phyloP scores from a whole-genome alignment of 306 rosid species.

The Dalbergia oliveri region DNA sequence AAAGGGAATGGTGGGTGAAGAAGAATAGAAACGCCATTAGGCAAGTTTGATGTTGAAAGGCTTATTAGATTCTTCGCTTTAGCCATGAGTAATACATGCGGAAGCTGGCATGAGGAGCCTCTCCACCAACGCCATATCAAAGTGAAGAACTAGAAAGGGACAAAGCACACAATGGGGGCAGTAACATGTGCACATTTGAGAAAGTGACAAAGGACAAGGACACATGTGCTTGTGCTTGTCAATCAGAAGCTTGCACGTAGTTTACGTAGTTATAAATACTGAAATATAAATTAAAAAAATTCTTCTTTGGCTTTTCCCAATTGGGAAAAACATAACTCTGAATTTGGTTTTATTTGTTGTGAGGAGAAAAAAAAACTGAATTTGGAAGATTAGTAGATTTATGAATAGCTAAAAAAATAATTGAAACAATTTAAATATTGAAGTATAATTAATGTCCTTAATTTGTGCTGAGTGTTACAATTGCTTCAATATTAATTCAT shows the following conservation, averaged over 20 bases:
- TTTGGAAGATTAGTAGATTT: neutral
- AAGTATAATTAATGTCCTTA: too few relatives aligned
- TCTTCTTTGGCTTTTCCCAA: neutral
- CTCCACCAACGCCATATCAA: constrained; percentile 54
- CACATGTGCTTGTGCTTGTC: constrained; percentile 70
- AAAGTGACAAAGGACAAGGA: constrained; percentile 61
- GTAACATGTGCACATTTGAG: constrained; percentile 61
- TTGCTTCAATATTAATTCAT: neutral
- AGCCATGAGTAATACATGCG: constrained; percentile 51
- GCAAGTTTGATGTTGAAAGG: constrained; percentile 51
- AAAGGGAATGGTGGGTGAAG: constrained; percentile 17
- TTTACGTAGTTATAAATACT: neutral
- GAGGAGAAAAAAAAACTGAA: neutral
- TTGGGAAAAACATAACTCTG: neutral
- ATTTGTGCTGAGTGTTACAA: too few relatives aligned
- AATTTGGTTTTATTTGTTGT: neutral
- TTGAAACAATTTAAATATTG: neutral
- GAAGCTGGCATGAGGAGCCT: constrained; percentile 46
- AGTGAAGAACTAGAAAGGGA: constrained; percentile 57
- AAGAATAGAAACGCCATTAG: constrained; percentile 12
- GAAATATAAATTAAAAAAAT: neutral
- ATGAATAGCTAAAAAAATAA: neutral
- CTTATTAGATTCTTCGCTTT: constrained; percentile 52
- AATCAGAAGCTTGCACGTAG: constrained; percentile 53
- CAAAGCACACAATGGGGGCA: constrained; percentile 63